Evolutionary conservation across 371 early-diverging fungal species (phyloP).

Genomic region (Actinomucor elegans): DNA sequence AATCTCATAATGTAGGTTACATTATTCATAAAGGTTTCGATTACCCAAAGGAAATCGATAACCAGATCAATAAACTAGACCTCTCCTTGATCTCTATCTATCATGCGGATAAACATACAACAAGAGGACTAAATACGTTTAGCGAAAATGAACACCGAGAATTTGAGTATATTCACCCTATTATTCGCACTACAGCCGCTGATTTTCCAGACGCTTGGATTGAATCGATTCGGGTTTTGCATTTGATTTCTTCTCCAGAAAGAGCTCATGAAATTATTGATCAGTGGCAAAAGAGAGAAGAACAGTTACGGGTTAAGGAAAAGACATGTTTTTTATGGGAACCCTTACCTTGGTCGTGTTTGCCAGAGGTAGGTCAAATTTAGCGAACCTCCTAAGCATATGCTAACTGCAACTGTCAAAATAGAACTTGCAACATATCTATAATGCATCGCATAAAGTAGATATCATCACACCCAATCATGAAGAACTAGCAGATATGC

Average conservation of each 20-base stretch:
- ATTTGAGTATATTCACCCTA: slow-evolving; percentile 46
- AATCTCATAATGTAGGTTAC: slow-evolving; percentile 34
- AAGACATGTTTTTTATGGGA: slow-evolving; percentile 44
- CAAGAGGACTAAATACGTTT: slow-evolving; percentile 46
- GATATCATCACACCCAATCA: slow-evolving; percentile 33
- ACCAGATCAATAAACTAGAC: slow-evolving; percentile 27
- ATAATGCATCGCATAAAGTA: slow-evolving; percentile 4
- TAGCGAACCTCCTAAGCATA: not conserved
- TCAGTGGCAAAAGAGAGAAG: slow-evolving; percentile 32
- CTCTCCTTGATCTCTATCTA: slow-evolving; percentile 20
- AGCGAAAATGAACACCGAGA: slow-evolving; percentile 45
- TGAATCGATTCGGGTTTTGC: slow-evolving; percentile 26
- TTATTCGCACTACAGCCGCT: slow-evolving; percentile 33
- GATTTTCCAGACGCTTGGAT: slow-evolving; percentile 47
- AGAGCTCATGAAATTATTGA: slow-evolving; percentile 35
- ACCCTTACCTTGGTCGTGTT: slow-evolving; percentile 45
- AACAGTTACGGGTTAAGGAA: not conserved
- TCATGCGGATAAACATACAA: slow-evolving; percentile 39
- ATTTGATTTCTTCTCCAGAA: slow-evolving; percentile 43
- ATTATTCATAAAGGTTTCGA: slow-evolving; percentile 45
- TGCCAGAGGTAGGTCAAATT: slow-evolving; percentile 28
- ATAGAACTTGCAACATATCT: slow-evolving; percentile 12
- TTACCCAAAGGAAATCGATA: slow-evolving; percentile 25
- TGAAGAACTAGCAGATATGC: slow-evolving; percentile 28
- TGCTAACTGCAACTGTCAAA: not conserved